Evolutionary conservation across 148 eudicot species (phyloP), one percentile per base, ranked within the genome.

Genomic region (Chenopodium quinoa): DNA sequence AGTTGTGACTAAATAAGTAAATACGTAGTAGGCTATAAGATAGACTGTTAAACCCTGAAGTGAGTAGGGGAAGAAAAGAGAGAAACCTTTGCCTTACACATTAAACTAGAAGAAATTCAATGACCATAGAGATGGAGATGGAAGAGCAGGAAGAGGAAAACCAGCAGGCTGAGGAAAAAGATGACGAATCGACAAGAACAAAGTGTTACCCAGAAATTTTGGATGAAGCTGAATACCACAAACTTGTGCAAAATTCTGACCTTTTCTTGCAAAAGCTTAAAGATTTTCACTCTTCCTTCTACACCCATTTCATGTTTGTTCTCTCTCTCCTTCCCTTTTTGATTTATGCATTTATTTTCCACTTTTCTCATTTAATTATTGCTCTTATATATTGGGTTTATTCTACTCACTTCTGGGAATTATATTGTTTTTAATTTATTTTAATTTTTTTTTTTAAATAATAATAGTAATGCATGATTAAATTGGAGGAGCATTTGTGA

Each of bases 281-380:
- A 27, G 48, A 32, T 58, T 84, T 84, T 48, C 86, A 84, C 71
- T 75, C 86, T n/a, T 84, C 79, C 64, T 69, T 84, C 71, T 27
- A 31, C 13, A 17, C 76, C 27, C 67, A 84, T 29, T 63, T 83
- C 76, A 75, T 72, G 86, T 83, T 23, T 75, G 73, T 65, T 4
- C 47, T 54, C 8, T 76, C 20, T 62, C 31, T 31, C 29, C 52
- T 20, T n/a, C 22, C 3, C 3, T 11, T 22, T 74, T 25, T 9
- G 25, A 1, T 74, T 23, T 20, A 46, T 23, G 17, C 17, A 34
- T 34, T 62, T 27, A 11, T 62, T 32, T 56, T 64, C 16, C 56
- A 32, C 69, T 46, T 50, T 78, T 54, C 29, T 70, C 13, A 22
- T 40, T 44, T 71, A 50, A n/a, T 74, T 74, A 2, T 72, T 72